Conservation (phyloP, 2,329 filamentous ascomycete genomes). For the Aureobasidium sp. region DNA sequence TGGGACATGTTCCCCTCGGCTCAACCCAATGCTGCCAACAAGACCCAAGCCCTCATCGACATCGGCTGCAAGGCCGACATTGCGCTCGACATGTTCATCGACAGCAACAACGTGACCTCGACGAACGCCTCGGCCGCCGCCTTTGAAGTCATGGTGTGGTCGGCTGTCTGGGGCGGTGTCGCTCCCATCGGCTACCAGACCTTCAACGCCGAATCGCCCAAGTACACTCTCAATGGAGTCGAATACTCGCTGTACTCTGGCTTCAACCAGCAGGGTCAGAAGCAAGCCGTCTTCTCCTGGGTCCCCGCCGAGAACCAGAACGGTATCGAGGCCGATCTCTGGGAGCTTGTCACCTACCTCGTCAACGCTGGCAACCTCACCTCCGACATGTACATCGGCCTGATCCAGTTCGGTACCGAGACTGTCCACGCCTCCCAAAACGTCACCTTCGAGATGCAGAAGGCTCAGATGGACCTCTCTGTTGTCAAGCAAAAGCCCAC, state of each 20-base stretch:
- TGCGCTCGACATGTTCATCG: slow-evolving; percentile 14
- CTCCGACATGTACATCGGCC: slow-evolving; percentile 8
- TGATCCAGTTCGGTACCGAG: slow-evolving; percentile 11
- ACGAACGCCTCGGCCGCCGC: slow-evolving; percentile 11
- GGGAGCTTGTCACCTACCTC: slow-evolving; percentile 4
- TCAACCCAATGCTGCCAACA: background rate
- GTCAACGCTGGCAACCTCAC: background rate
- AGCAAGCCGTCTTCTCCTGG: slow-evolving; percentile 14
- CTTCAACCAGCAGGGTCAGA: slow-evolving; percentile 10
- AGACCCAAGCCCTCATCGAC: background rate
- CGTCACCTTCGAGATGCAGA: slow-evolving; percentile 11
- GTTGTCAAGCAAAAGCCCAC: slow-evolving; percentile 3
- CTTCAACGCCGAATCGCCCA: background rate
- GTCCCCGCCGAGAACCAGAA: slow-evolving; percentile 7
- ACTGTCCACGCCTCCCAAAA: slow-evolving; percentile 12
- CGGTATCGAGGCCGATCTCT: background rate
- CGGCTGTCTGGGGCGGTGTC: slow-evolving; percentile 12
- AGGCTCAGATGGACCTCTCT: slow-evolving; percentile 8
- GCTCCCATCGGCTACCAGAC: slow-evolving; percentile 12
- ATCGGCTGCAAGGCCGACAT: slow-evolving; percentile 12
- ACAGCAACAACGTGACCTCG: background rate
- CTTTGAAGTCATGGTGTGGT: slow-evolving; percentile 14
- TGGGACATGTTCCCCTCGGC: slow-evolving; percentile 10
- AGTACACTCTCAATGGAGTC: slow-evolving; percentile 1
- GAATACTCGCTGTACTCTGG: slow-evolving; percentile 9